Evolutionary conservation across 2,329 filamentous ascomycete genomes (phyloP), one percentile per base, ranked within the genome.

Genomic region (Zasmidium cellare): DNA sequence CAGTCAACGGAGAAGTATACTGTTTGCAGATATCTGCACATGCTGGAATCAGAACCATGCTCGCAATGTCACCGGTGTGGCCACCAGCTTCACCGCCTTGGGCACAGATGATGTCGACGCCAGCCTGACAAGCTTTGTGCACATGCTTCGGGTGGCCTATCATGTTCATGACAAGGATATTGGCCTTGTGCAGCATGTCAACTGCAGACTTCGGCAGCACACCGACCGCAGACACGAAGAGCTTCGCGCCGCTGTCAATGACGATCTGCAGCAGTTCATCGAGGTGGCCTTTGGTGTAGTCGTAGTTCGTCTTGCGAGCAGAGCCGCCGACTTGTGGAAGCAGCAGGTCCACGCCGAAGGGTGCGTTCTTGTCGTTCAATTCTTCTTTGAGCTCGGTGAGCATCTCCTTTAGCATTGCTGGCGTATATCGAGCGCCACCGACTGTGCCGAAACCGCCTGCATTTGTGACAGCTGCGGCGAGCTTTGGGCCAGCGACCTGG

Each of bases 101-200:
- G 54, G 93, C 93, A 80, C 92, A 97, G 79, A 97, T 97, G 69
- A 97, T 89, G 77, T 97, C 93, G 68, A 88, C 90, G 64, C 92
- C 93, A 53, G 92, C 84, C 47, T 92, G 90, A 60, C 97, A 83
- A 76, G 91, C 93, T 84, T 97, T 97, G 78, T 91, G 84, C 62
- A 96, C 92, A 80, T 97, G 93, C 86, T 97, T 97, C 73, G 93
- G 92, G 82, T 97, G 94, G 65, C 93, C 93, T 74, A 97, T 91
- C 93, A 97, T 97, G 86, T 97, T 97, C 93, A 97, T 97, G 83
- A 94, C 96, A 63, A 96, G 83, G 65, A 97, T 84, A 65, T 92
- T 92, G 70, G 86, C 80, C 72, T 86, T 84, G 84, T 97, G 93
- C 45, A 97, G 86, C 73, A 85, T 89, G 65, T 97, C 91, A 69